Conservation (phyloP, 441 rosid genomes). For the Rhodomyrtus psidioides region DNA sequence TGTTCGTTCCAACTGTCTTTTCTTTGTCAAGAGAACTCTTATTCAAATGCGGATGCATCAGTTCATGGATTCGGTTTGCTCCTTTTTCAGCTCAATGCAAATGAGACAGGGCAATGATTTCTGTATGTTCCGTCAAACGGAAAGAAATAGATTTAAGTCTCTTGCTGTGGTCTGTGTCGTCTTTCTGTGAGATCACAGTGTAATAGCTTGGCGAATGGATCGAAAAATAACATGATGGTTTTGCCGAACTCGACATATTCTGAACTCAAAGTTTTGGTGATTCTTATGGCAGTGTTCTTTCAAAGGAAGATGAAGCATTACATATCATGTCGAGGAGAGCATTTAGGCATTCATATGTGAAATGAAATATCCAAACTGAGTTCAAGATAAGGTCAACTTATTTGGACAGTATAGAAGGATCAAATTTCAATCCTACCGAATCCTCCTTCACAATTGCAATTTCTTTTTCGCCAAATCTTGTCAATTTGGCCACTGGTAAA, state of each 20-base stretch:
- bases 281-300: not conserved
- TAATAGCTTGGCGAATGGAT: no score
- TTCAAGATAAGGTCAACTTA: not conserved
- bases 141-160: not conserved
- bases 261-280: not conserved
- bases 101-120: not conserved
- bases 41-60: not conserved
- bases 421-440: no score
- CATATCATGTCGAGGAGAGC: not conserved
- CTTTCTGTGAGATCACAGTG: not conserved
- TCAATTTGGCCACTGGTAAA: conserved; percentile 31
- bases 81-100: not conserved
- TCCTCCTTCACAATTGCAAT: no score
- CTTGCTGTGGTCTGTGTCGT: not conserved
- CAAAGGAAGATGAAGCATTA: not conserved
- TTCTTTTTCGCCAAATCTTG: no score
- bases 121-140: not conserved
- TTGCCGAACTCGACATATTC: not conserved
- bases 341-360: not conserved
- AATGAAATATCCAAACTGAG: not conserved
- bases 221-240: no score
- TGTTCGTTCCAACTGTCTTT: not conserved
- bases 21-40: not conserved
- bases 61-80: not conserved
- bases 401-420: not conserved